These are phyloP conservation scores for Pythium chondricola DNA, from an alignment of 352 stramenopile genomes.

Conservation along the genomic window DNA sequence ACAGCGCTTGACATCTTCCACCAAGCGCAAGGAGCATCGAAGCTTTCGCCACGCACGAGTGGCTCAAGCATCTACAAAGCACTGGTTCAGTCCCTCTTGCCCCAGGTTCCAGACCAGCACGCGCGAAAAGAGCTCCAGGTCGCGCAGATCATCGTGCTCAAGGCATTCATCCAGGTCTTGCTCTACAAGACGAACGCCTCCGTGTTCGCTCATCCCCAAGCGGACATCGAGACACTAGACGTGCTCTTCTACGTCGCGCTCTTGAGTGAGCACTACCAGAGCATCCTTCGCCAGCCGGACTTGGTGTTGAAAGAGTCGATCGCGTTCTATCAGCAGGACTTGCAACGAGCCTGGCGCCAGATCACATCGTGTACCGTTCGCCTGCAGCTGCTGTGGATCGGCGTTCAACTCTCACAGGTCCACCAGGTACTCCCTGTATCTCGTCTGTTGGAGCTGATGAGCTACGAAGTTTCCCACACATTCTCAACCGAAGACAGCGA, in stretches of 20 bases:
- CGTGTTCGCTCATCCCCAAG: conserved; percentile 9
- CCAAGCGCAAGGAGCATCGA: conserved; percentile 12
- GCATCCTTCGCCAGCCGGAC: conserved; percentile 23
- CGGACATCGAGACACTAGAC: conserved; percentile 13
- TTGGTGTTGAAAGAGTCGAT: conserved; percentile 51
- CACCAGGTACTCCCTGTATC: conserved; percentile 32
- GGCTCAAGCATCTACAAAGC: conserved; percentile 22
- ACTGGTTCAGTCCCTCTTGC: conserved; percentile 41
- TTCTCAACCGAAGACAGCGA: conserved; percentile 8
- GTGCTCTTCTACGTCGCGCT: conserved; percentile 51
- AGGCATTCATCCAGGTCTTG: conserved; percentile 47
- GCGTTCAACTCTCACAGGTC: conserved; percentile 30
- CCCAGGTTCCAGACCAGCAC: conserved; percentile 1
- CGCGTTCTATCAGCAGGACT: conserved; percentile 50
- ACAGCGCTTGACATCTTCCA: conserved; percentile 19
- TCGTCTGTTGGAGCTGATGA: conserved; percentile 36
- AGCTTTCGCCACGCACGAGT: conserved; percentile 18
- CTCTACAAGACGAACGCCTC: conserved; percentile 30
- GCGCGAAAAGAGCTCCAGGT: conserved; percentile 24
- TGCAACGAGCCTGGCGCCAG: conserved; percentile 36
- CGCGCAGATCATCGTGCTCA: conserved; percentile 57
- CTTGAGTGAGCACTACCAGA: conserved; percentile 46
- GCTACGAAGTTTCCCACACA: conserved; percentile 23
- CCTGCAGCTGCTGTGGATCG: conserved; percentile 55
- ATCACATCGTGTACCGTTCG: conserved; percentile 42